Conservation (phyloP, 768 basidiomycete genomes). For the Exsudoporus frostii region DNA sequence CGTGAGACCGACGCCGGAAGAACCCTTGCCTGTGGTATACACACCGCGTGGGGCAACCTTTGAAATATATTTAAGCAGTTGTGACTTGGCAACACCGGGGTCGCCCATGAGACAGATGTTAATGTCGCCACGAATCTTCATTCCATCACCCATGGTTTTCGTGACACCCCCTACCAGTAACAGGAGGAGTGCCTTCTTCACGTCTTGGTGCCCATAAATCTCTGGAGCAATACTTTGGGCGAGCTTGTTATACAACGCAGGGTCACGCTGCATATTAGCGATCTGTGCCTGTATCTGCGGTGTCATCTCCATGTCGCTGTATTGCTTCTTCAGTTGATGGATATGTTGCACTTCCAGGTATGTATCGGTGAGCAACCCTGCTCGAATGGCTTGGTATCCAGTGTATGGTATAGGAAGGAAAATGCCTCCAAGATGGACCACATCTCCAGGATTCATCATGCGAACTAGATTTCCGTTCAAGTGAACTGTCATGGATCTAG, state of each 20-base stretch:
- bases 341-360: slow-evolving; percentile 92
- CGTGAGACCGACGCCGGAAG: slow-evolving; percentile 97
- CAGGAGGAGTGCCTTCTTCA: slow-evolving; percentile 92
- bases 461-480: slow-evolving; percentile 88
- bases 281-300: slow-evolving; percentile 75
- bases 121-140: slow-evolving; percentile 98
- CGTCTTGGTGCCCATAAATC: slow-evolving; percentile 96
- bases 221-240: slow-evolving; percentile 96
- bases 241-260: slow-evolving; percentile 80
- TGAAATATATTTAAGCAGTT: slow-evolving; percentile 95
- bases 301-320: slow-evolving; percentile 90
- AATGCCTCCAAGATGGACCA: slow-evolving; percentile 92
- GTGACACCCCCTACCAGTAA: slow-evolving; percentile 95
- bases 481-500: slow-evolving; percentile 97
- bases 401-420: slow-evolving; percentile 98
- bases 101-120: slow-evolving; percentile 99
- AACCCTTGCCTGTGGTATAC: slow-evolving; percentile 98
- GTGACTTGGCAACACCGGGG: slow-evolving; percentile 98
- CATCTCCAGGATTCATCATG: slow-evolving; percentile 91
- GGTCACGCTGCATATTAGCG: slow-evolving; percentile 64
- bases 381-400: slow-evolving; percentile 94
- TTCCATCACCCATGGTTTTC: slow-evolving; percentile 92
- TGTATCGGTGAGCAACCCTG: slow-evolving; percentile 94
- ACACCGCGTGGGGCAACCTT: slow-evolving; percentile 97
- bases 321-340: slow-evolving; percentile 95